Conservation (phyloP, 305 asterid species). For the Vinca major region DNA sequence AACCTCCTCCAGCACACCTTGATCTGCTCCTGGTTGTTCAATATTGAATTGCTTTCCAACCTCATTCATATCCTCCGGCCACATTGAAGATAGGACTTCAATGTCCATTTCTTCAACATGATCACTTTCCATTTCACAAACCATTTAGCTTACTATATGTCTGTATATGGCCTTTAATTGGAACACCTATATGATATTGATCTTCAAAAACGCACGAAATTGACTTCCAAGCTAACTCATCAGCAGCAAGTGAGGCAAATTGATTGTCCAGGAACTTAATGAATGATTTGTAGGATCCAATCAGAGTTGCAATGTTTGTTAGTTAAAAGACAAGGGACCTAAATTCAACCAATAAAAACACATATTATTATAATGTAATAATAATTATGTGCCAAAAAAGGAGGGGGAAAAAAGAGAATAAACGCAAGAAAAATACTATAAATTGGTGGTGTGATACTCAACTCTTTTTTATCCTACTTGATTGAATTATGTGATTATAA, state of each 20-base stretch:
- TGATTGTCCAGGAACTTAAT: neutral
- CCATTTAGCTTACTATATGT: slow-evolving; percentile 32
- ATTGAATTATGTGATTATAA: too few species aligned
- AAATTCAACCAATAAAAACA: neutral
- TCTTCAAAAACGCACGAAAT: neutral
- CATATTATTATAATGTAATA: neutral
- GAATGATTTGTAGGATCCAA: neutral
- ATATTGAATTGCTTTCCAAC: slow-evolving; percentile 76
- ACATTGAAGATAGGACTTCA: slow-evolving; percentile 75
- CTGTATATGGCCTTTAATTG: slow-evolving; percentile 12
- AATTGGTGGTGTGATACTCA: too few species aligned
- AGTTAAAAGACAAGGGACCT: neutral
- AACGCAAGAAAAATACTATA: too few species aligned
- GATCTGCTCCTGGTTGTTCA: slow-evolving; percentile 61
- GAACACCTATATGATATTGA: neutral
- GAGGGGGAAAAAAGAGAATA: too few species aligned
- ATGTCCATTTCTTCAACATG: slow-evolving; percentile 61
- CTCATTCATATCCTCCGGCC: slow-evolving; percentile 90
- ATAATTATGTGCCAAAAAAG: too few species aligned
- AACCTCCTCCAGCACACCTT: slow-evolving; percentile 78
- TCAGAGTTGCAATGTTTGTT: neutral
- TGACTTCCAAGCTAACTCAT: neutral
- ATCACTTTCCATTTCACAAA: slow-evolving; percentile 62
- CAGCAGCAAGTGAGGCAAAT: neutral
- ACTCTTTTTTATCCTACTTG: too few species aligned